Conservation (phyloP, 306 rosid species). For the Quercus robur region DNA sequence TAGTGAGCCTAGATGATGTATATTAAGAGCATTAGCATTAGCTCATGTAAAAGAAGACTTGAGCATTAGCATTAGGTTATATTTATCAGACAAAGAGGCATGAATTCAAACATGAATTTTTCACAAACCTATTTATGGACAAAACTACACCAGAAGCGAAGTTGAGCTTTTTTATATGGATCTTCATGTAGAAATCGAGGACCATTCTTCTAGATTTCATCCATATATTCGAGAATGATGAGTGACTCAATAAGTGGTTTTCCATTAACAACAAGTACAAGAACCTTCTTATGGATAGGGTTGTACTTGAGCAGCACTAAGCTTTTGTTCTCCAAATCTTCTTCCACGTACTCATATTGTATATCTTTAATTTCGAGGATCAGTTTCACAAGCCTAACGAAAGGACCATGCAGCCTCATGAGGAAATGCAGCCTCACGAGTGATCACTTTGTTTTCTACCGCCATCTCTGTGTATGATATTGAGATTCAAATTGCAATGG, state of each 20-base stretch:
- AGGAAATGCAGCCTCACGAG: constrained; percentile 8
- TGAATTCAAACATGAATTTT: background rate
- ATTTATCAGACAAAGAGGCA: no score
- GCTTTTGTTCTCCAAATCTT: constrained; percentile 32
- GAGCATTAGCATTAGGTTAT: no score
- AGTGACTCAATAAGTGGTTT: constrained; percentile 25
- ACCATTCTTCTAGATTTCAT: constrained; percentile 32
- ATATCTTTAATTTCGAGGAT: constrained; percentile 33
- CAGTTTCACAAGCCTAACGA: constrained; percentile 23
- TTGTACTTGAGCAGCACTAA: constrained; percentile 31
- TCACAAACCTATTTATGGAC: background rate
- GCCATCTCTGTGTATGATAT: constrained; percentile 10
- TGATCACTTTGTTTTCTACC: constrained; percentile 16
- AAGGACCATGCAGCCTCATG: constrained; percentile 33
- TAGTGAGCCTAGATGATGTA: no score
- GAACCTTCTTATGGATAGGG: constrained; percentile 39
- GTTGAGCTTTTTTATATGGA: constrained; percentile 34
- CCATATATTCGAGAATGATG: constrained; percentile 32
- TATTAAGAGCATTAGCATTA: no score
- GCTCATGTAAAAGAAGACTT: no score
- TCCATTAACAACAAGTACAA: constrained; percentile 33
- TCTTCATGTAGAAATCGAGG: constrained; percentile 26
- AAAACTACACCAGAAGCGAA: constrained; percentile 33
- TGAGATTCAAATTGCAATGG: background rate
- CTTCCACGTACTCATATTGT: constrained; percentile 35